Evolutionary conservation across 179 eudicot genomes (phyloP), one percentile per base, ranked within the genome.

Genomic region (Spergularia azorica): DNA sequence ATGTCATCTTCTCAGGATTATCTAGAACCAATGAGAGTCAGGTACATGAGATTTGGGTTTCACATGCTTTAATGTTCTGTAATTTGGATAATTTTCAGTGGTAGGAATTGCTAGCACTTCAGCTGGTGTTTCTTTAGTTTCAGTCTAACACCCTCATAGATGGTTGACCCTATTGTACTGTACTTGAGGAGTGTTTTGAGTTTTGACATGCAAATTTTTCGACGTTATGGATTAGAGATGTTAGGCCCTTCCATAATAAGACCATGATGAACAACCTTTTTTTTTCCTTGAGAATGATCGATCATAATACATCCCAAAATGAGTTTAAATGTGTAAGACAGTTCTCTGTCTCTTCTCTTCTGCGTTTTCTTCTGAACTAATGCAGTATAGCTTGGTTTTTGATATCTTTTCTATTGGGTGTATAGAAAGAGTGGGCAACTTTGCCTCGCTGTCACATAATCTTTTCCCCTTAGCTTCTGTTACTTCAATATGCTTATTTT

Each of bases 61-160:
- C 50, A 6, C 52, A 0, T 65, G 20, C 20, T 65, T 50, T 39
- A 7, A 65, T 65, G 51, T 16, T 65, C 11, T 6, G 69, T 65
- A 15, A 65, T 20, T 41, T 65, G 69, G 69, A 41, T 41, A 15
- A 39, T 39, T 51, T 38, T 65, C 21, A 65, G 52, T 65, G 69
- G 41, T 39, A 39, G 12, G 46, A 15, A 39, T 65, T 39, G 18
- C 13, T 65, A 11, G 21, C 69, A 39, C 48, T 43, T 6, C 48
- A 43, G 48, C 8, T 4, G 51, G n/a, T 39, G 39, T 65, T 50
- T 16, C 69, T 65, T 41, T 39, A 39, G 51, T 41, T 26, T 65
- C 69, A 65, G 21, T 65, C 12, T 15, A 39, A 16, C 20, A 39
- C 16, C 51, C 69, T 39, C 69, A 18, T 39, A 15, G 51, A 32